Conservation (phyloP, 2,329 filamentous ascomycete species). For the Aureobasidium sp. region DNA sequence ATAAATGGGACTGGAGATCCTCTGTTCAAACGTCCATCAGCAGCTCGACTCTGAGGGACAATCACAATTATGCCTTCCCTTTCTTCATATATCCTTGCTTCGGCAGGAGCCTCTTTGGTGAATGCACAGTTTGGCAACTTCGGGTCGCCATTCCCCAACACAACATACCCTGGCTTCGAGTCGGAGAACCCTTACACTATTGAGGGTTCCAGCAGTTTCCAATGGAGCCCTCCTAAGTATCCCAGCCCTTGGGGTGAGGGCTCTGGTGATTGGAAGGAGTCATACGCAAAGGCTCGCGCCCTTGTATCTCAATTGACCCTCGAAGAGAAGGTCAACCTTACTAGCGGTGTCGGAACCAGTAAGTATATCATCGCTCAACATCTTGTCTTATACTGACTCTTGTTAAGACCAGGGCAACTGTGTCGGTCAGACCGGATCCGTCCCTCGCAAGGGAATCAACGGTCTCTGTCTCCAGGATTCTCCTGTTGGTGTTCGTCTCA, state of each 20-base stretch:
- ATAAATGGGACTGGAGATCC: slow-evolving; percentile 1
- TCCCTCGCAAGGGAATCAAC: slow-evolving; percentile 26
- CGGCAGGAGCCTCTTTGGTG: slow-evolving; percentile 10
- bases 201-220: slow-evolving; percentile 18
- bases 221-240: slow-evolving; percentile 19
- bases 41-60: neutral
- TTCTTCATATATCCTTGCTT: slow-evolving; percentile 7
- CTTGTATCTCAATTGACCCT: slow-evolving; percentile 27
- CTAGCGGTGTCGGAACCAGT: slow-evolving; percentile 19
- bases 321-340: slow-evolving; percentile 27
- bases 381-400: neutral
- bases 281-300: slow-evolving; percentile 23
- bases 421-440: slow-evolving; percentile 28
- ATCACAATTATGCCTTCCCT: slow-evolving; percentile 7
- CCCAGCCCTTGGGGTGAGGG: slow-evolving; percentile 22
- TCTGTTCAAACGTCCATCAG: neutral
- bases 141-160: slow-evolving; percentile 18
- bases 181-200: slow-evolving; percentile 19
- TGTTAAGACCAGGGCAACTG: slow-evolving; percentile 16
- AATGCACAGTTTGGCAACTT: slow-evolving; percentile 15
- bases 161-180: slow-evolving; percentile 20
- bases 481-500: slow-evolving; percentile 21
- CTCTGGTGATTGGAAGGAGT: slow-evolving; percentile 21
- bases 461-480: slow-evolving; percentile 30
- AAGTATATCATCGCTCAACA: neutral